Conservation (phyloP, 768 basidiomycete species). For the Leccinum disarticulatum region DNA sequence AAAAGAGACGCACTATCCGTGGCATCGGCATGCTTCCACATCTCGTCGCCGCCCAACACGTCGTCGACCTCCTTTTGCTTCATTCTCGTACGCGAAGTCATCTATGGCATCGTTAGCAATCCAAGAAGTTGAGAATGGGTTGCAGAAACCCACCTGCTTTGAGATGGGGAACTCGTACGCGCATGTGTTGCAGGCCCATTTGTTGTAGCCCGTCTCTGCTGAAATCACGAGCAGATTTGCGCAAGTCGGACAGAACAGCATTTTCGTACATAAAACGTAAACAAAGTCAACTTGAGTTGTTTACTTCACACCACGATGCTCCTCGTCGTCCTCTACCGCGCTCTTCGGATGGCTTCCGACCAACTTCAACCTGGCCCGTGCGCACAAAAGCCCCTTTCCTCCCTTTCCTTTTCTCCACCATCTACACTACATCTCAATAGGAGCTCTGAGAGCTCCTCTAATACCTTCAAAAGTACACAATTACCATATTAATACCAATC, state of each 20-base stretch:
- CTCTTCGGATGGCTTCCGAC: neutral
- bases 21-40: conserved; percentile 92
- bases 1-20: conserved; percentile 57
- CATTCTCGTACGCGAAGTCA: conserved; percentile 85
- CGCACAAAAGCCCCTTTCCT: neutral
- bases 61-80: conserved; percentile 94
- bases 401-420: neutral
- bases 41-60: conserved; percentile 90
- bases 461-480: neutral
- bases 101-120: conserved; percentile 43
- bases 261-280: conserved; percentile 28
- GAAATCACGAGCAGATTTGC: conserved; percentile 84
- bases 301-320: too few species aligned
- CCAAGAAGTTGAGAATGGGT: neutral
- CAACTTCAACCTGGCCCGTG: too few species aligned
- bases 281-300: too few species aligned
- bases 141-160: conserved; percentile 21
- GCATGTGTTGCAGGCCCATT: conserved; percentile 92
- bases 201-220: conserved; percentile 77
- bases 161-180: conserved; percentile 77
- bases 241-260: conserved; percentile 96
- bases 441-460: neutral
- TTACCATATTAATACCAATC: neutral
- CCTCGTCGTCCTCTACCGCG: too few species aligned
- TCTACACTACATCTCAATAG: neutral